Conservation (phyloP, 1,284 basidiomycete genomes). For the Puccinia novopanici region DNA sequence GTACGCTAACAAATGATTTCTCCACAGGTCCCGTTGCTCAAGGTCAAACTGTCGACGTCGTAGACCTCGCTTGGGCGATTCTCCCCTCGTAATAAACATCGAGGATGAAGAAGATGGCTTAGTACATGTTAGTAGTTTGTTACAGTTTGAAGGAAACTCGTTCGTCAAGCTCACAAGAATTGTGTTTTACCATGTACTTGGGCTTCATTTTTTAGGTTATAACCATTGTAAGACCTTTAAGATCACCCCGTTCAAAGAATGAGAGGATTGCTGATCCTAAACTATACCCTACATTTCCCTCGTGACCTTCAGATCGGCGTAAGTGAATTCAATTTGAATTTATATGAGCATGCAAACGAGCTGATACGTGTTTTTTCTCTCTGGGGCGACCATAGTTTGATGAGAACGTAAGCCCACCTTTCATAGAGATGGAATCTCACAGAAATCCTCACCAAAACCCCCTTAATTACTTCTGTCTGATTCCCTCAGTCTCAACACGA, state of each 20-base stretch:
- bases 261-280: neutral
- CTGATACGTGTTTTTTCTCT: neutral
- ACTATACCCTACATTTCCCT: neutral
- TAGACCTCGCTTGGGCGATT: neutral
- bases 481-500: neutral
- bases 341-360: neutral
- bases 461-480: neutral
- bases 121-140: neutral
- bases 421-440: neutral
- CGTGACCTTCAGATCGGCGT: neutral
- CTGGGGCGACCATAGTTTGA: neutral
- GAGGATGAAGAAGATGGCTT: neutral
- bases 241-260: neutral
- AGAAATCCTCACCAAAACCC: neutral
- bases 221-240: conserved; percentile 4
- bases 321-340: neutral
- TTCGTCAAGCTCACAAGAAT: neutral
- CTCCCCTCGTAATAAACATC: neutral
- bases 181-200: neutral
- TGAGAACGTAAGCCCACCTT: neutral
- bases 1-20: neutral
- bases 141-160: neutral
- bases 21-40: neutral
- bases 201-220: neutral
- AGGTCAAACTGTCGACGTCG: neutral